These are phyloP conservation scores for Athelia sp. DNA, from an alignment of 1,284 basidiomycete species.

Conservation along the genomic window DNA sequence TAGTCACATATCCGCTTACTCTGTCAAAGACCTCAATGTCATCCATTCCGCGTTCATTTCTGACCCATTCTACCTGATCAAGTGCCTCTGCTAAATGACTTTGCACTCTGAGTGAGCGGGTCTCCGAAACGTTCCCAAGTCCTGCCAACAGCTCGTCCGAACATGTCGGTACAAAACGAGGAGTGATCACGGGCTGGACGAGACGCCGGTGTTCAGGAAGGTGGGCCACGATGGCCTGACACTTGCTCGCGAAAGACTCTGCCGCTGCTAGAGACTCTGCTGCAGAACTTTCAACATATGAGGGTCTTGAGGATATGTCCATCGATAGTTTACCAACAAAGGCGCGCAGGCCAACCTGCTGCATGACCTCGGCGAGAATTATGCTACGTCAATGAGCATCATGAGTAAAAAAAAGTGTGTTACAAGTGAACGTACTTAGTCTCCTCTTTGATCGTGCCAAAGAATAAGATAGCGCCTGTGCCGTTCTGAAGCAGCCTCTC, in stretches of 20 bases:
- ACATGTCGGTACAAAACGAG: constrained; percentile 80
- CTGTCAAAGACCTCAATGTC: constrained; percentile 73
- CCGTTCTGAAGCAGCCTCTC: constrained; percentile 62
- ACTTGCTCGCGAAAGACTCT: constrained; percentile 48
- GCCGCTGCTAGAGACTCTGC: constrained; percentile 46
- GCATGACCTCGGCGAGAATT: constrained; percentile 71
- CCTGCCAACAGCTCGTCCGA: constrained; percentile 60
- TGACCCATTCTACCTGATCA: constrained; percentile 71
- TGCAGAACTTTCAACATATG: constrained; percentile 64
- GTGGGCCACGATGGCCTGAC: constrained; percentile 34
- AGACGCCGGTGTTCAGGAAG: constrained; percentile 43
- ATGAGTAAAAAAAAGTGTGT: constrained; percentile 2
- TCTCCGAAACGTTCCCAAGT: constrained; percentile 46
- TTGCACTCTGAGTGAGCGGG: constrained; percentile 50
- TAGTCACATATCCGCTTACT: constrained; percentile 30
- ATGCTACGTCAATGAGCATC: constrained; percentile 37
- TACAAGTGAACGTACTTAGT: constrained; percentile 73
- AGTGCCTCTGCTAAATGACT: constrained; percentile 75
- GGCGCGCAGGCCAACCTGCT: constrained; percentile 64
- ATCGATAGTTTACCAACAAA: constrained; percentile 85
- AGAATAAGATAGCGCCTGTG: constrained; percentile 71
- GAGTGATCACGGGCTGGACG: constrained; percentile 77
- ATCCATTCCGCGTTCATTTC: constrained; percentile 48
- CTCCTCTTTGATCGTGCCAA: constrained; percentile 76
- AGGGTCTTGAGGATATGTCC: constrained; percentile 70